These are phyloP conservation scores for Sporothrix humicola DNA, from an alignment of 2,329 filamentous ascomycete species.

Conservation along the genomic window DNA sequence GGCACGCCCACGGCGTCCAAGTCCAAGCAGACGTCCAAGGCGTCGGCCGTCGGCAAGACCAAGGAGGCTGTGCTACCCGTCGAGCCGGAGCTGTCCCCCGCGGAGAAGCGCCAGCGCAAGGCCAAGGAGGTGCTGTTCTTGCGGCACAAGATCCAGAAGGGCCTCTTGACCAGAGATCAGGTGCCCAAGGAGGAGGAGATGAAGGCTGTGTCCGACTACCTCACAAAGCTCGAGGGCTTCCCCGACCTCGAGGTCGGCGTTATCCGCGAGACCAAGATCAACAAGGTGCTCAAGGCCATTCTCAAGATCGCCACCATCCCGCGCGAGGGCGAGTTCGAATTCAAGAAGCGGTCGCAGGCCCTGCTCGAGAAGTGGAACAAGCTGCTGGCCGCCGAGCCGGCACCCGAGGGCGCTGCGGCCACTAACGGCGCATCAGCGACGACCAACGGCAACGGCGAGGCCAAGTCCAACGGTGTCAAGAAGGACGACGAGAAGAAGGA, in stretches of 20 bases:
- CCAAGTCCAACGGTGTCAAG: conserved; percentile 49
- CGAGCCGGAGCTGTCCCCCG: conserved; percentile 63
- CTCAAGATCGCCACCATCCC: conserved; percentile 86
- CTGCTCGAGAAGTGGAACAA: conserved; percentile 91
- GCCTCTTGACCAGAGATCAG: conserved; percentile 83
- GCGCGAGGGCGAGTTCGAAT: conserved; percentile 84
- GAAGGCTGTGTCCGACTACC: conserved; percentile 75
- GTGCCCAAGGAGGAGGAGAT: conserved; percentile 87
- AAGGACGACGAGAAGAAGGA: conserved; percentile 47
- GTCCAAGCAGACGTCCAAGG: conserved; percentile 31
- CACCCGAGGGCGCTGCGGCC: conserved; percentile 42
- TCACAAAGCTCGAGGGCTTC: conserved; percentile 79
- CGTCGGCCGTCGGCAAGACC: conserved; percentile 28
- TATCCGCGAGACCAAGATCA: conserved; percentile 92
- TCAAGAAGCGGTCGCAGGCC: conserved; percentile 80
- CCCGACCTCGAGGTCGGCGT: conserved; percentile 85
- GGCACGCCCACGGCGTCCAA: conserved; percentile 59
- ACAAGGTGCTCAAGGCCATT: conserved; percentile 96
- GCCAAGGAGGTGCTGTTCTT: conserved; percentile 86
- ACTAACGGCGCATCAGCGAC: conserved; percentile 41
- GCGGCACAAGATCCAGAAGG: conserved; percentile 92
- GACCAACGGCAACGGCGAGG: conserved; percentile 47
- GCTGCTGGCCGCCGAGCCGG: conserved; percentile 67
- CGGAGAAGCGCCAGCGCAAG: conserved; percentile 64
- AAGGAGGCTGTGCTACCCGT: conserved; percentile 54